These are phyloP conservation scores for Trichoderma sp. DNA, from an alignment of 2,329 filamentous ascomycete species.

Conservation along the genomic window DNA sequence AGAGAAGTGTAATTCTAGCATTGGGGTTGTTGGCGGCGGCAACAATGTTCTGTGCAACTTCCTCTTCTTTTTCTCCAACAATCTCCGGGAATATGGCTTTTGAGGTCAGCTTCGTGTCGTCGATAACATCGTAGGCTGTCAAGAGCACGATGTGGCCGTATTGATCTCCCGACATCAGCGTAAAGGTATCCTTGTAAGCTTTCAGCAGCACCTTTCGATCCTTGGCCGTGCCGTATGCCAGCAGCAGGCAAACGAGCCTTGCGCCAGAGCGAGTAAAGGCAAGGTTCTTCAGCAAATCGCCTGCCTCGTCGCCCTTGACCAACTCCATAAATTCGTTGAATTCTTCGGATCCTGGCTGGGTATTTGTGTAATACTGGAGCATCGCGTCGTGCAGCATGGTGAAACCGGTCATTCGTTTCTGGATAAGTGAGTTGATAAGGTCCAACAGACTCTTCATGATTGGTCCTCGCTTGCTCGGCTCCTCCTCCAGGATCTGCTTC, in stretches of 20 bases:
- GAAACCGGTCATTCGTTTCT: slow-evolving; percentile 96
- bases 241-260: slow-evolving; percentile 72
- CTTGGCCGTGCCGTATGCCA: slow-evolving; percentile 86
- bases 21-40: slow-evolving; percentile 63
- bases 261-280: slow-evolving; percentile 91
- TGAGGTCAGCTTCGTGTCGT: slow-evolving; percentile 84
- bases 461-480: slow-evolving; percentile 80
- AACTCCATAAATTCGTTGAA: slow-evolving; percentile 84
- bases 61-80: slow-evolving; percentile 66
- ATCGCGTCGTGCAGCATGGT: slow-evolving; percentile 98
- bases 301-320: slow-evolving; percentile 86
- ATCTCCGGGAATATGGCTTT: slow-evolving; percentile 88
- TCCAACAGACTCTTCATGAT: slow-evolving; percentile 84
- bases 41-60: slow-evolving; percentile 61
- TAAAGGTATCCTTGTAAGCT: slow-evolving; percentile 85
- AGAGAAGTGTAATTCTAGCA: slow-evolving; percentile 68
- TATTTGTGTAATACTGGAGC: slow-evolving; percentile 90
- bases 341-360: slow-evolving; percentile 73
- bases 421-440: slow-evolving; percentile 86
- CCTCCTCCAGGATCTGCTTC: slow-evolving; percentile 66
- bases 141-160: slow-evolving; percentile 80
- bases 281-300: slow-evolving; percentile 89
- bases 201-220: slow-evolving; percentile 87
- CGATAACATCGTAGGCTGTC: slow-evolving; percentile 83
- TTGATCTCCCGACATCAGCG: slow-evolving; percentile 77